Conservation (phyloP, 257 asterid genomes). For the Vinca minor region DNA sequence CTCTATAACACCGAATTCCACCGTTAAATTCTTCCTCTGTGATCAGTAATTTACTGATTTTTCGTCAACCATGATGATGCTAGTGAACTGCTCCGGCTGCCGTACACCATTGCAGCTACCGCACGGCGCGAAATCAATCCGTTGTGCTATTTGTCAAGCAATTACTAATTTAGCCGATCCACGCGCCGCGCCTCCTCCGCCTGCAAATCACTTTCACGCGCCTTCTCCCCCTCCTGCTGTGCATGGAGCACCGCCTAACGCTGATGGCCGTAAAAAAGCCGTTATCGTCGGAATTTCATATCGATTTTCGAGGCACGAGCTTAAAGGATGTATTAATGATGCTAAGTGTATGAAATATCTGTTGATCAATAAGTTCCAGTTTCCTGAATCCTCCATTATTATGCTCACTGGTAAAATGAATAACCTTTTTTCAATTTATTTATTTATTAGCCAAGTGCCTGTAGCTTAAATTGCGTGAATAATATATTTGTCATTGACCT, state of each 20-base stretch:
- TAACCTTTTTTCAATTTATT: no score
- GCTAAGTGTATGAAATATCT: no score
- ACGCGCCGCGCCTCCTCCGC: slow-evolving; percentile 41
- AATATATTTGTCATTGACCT: no score
- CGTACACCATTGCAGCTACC: slow-evolving; percentile 61
- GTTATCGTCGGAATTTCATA: slow-evolving; percentile 98
- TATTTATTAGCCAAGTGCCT: neutral
- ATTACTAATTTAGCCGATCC: slow-evolving; percentile 65
- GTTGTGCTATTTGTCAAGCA: slow-evolving; percentile 83
- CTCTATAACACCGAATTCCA: neutral
- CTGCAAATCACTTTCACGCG: slow-evolving; percentile 16
- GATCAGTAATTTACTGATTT: neutral
- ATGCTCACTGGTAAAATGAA: no score
- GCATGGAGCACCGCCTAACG: slow-evolving; percentile 60
- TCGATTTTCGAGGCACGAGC: no score
- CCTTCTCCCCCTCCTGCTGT: slow-evolving; percentile 37
- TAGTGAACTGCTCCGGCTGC: slow-evolving; percentile 67
- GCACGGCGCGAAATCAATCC: no score
- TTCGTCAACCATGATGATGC: slow-evolving; percentile 39
- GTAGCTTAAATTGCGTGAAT: neutral
- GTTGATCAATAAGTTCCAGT: no score
- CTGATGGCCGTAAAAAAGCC: slow-evolving; percentile 80
- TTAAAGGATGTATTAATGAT: no score
- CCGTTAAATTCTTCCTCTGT: neutral
- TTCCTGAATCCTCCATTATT: no score